phyloP scores from a whole-genome alignment of 139 green algal species.

The Pycnococcus provasolii region DNA sequence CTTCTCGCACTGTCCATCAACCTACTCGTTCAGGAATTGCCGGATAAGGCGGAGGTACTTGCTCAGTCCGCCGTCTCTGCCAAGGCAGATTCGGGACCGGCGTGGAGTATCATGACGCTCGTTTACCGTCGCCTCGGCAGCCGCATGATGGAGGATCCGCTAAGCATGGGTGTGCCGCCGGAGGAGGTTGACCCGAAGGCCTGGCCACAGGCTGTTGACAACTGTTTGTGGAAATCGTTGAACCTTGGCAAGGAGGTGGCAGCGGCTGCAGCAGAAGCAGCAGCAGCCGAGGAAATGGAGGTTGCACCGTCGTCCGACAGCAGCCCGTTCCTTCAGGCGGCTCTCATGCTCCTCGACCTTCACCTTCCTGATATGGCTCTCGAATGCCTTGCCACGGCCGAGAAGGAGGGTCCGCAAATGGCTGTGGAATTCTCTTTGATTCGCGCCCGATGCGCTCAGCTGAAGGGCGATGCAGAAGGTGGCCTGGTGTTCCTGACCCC shows the following conservation, averaged over 20 bases:
- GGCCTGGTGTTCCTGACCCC: no score
- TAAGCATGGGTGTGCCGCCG: neutral
- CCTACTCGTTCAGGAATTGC: constrained; percentile 13
- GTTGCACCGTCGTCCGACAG: neutral
- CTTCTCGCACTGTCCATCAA: constrained; percentile 15
- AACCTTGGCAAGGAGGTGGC: neutral
- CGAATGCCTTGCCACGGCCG: neutral
- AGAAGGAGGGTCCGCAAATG: no score
- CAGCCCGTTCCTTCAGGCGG: neutral
- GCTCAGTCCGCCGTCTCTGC: no score
- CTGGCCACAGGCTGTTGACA: constrained; percentile 10
- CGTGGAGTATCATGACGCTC: neutral
- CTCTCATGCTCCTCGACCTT: neutral
- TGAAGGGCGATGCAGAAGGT: no score
- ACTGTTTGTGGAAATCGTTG: neutral
- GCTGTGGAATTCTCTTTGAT: no score
- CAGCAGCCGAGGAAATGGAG: neutral
- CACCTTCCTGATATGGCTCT: neutral
- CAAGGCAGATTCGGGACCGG: neutral
- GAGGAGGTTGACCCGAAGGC: constrained; percentile 4
- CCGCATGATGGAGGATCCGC: neutral
- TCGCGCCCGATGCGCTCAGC: no score
- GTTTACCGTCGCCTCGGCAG: neutral
- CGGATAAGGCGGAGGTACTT: constrained; percentile 19
- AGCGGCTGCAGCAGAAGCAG: no score